Evolutionary conservation across 1,284 basidiomycete genomes (phyloP).

Genomic region (Puccinia hordei): DNA sequence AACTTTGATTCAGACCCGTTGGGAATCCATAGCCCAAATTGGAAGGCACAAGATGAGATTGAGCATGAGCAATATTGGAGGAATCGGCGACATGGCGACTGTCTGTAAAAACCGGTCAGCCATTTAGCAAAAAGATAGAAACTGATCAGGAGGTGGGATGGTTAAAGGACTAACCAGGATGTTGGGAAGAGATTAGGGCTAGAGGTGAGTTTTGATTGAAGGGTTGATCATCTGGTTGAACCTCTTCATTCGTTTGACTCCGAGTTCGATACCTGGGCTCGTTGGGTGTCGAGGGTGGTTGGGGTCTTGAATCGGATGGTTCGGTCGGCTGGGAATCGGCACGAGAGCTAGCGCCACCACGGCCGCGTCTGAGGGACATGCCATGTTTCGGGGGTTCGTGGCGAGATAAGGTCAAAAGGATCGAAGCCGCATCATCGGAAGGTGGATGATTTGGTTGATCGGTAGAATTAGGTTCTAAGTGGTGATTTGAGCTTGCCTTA

Average conservation of each 20-base stretch:
- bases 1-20: not conserved
- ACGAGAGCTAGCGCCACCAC: conserved; percentile 26
- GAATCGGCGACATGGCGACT: not conserved
- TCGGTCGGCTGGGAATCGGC: not conserved
- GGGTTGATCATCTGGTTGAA: not conserved
- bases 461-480: not conserved
- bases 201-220: not conserved
- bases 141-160: not conserved
- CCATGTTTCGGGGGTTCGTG: conserved; percentile 40
- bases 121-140: not conserved
- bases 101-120: not conserved
- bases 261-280: conserved; percentile 38
- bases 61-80: not conserved
- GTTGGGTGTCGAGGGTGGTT: conserved; percentile 24
- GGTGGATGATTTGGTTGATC: conserved; percentile 34
- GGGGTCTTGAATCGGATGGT: conserved; percentile 15
- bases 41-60: not conserved
- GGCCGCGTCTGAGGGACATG: conserved; percentile 46
- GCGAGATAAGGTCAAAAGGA: conserved; percentile 45
- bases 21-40: conserved; percentile 36
- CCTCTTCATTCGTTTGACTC: conserved; percentile 42
- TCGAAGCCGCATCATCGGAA: conserved; percentile 49
- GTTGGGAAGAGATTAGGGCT: not conserved
- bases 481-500: not conserved
- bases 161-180: not conserved